Evolutionary conservation across 768 basidiomycete species (phyloP).

Genomic region (Collybiopsis confluens): DNA sequence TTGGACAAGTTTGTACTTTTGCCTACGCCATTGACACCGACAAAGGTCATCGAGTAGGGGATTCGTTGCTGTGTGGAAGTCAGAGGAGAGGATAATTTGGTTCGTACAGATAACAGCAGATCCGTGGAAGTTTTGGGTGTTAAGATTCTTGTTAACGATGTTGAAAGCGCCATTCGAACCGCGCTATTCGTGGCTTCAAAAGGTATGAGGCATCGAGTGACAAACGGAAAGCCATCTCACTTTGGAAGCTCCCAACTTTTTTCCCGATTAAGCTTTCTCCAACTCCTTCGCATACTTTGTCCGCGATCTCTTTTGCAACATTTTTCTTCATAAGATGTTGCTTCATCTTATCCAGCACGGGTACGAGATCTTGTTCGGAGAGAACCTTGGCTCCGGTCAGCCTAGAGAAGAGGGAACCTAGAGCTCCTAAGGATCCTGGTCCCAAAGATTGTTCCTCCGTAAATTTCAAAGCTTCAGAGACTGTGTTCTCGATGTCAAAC

Average conservation of each 20-base stretch:
- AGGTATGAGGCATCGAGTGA: constrained; percentile 9
- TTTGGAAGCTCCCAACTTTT: constrained; percentile 86
- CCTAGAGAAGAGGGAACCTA: constrained; percentile 80
- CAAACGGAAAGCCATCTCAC: constrained; percentile 38
- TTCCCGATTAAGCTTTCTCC: constrained; percentile 86
- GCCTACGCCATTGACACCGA: constrained; percentile 98
- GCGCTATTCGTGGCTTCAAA: constrained; percentile 76
- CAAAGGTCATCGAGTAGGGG: constrained; percentile 93
- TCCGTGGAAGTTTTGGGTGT: constrained; percentile 99
- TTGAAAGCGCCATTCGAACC: constrained; percentile 78
- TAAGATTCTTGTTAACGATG: constrained; percentile 85
- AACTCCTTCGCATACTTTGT: constrained; percentile 94
- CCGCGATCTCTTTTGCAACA: constrained; percentile 92
- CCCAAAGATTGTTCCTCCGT: constrained; percentile 28
- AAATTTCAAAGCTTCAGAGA: constrained; percentile 55
- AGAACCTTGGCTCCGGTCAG: constrained; percentile 83
- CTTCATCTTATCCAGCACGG: constrained; percentile 91
- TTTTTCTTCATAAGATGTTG: constrained; percentile 99
- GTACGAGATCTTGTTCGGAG: constrained; percentile 77
- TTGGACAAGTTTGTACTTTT: constrained; percentile 98
- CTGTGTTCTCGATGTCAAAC: constrained; percentile 48
- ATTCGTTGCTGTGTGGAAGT: constrained; percentile 71
- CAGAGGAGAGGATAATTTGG: constrained; percentile 73
- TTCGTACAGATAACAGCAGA: constrained; percentile 86
- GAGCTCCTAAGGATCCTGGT: constrained; percentile 50